Base-by-base conservation (phyloP, 83 land plant species). In the Picea mariana region DNA sequence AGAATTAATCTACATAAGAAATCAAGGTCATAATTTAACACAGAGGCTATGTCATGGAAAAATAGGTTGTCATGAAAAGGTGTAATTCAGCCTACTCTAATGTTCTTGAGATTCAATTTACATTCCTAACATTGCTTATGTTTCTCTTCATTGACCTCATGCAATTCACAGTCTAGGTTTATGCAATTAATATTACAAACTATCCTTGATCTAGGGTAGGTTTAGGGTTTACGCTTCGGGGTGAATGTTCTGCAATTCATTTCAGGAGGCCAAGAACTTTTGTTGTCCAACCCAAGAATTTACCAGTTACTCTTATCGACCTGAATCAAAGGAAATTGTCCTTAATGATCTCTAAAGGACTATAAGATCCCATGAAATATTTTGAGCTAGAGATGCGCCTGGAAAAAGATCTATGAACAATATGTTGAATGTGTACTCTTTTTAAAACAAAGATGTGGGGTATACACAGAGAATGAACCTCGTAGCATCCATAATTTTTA, bases 401-500 rank as follows among this genome's bases (percentile, higher is more conserved):
- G 88, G 88, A 1, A 88, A 88, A 40, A 86, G 85, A 61, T 83
- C 88, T n/a, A 84, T 87, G 13, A 81, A 85, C 82, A 88, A 85
- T 75, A 88, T 88, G 23, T 80, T 88, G 20, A 88, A 88, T 65
- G 90, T 88, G 21, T 88, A 88, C 52, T 85, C 90, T 13, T 85
- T 88, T 23, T 88, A 88, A 67, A 88, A 88, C 75, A 81, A 85
- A 62, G 90, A 87, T 80, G 90, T 88, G 64, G 90, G 90, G 68
- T 88, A 88, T 67, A 18, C 12, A 0, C 85, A 88, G 90, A 88
- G 90, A 40, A 88, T 88, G 90, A 88, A 85, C 47, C 86, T 85
- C 72, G 66, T 88, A 67, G 90, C 88, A 72, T 88, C 85, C 42
- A 71, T 85, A 63, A 85, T 88, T 20, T 71, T 88, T 9, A 79